Evolutionary conservation across 495 filamentous ascomycete genomes (phyloP), one percentile per base, ranked within the genome.

Genomic region (Amniculicola lignicola): DNA sequence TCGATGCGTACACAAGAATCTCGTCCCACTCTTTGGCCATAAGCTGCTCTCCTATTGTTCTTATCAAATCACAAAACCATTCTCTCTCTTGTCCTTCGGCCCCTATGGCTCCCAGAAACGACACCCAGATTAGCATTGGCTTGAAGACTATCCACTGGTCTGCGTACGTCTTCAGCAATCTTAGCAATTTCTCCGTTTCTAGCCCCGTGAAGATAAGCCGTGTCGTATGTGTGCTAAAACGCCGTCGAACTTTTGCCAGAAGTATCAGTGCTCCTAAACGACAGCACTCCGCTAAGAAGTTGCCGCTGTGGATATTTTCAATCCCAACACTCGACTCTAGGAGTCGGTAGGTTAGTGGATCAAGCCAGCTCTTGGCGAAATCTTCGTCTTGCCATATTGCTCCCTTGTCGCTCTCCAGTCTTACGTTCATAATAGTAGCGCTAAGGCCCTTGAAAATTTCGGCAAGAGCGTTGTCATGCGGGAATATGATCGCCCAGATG

Each of bases 361-460:
- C 48, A 19, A 51, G 2, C 21, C 36, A 51, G 28, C 18, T 40
- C 33, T 18, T 38, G 5, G 41, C 22, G 28, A 51, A 51, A 25
- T 16, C 25, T 14, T 38, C 18, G 23, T 51, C 35, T 39, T 40
- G 48, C 48, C 48, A 51, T 40, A 51, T 16, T 19, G 28, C 25
- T 36, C 48, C 27, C 48, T 40, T 38, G 14, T 51, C 24, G 33
- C 25, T 25, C 31, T 51, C 33, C 3, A 2, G 22, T 51, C 41
- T 51, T 2, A 51, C 18, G 5, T 31, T 24, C 48, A 51, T 51
- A 36, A 24, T 11, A 28, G 48, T 40, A n/a, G 28, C 41, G 18
- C 33, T 40, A 16, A 51, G 18, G 21, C 41, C 48, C 41, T 40
- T 51, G 48, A 51, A 51, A 11, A 51, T 51, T 28, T 51, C 48